Evolutionary conservation across 2,329 filamentous ascomycete genomes (phyloP).

Genomic region (Talaromyces sp.): DNA sequence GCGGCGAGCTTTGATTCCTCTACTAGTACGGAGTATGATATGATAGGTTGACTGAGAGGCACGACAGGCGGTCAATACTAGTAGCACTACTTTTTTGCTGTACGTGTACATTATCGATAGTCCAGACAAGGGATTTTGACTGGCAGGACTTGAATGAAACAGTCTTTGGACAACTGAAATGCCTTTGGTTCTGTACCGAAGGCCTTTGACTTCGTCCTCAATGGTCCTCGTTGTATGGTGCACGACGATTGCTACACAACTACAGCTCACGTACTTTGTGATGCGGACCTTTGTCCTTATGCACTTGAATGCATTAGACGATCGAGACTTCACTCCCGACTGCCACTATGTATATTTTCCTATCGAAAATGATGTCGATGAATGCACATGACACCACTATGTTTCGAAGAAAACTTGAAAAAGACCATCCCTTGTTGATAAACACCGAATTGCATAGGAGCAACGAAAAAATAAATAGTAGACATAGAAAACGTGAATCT

Average conservation of each 20-base stretch:
- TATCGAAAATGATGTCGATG: constrained; percentile 1
- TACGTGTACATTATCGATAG: background rate
- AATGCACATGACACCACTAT: background rate
- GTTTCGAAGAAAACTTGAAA: background rate
- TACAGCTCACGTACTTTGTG: background rate
- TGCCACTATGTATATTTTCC: background rate
- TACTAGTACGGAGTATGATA: too few species aligned
- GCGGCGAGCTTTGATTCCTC: background rate
- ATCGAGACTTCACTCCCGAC: background rate
- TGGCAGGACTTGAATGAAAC: background rate
- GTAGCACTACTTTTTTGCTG: background rate
- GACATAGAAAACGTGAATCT: constrained; percentile 13
- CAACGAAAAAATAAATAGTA: constrained; percentile 8
- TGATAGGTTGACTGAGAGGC: background rate
- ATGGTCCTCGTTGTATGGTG: background rate
- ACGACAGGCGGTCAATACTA: background rate
- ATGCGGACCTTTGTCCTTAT: background rate
- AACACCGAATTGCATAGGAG: constrained; percentile 12
- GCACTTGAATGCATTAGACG: constrained; percentile 5
- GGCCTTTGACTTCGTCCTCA: too few species aligned
- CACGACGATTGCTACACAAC: background rate
- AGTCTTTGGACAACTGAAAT: background rate
- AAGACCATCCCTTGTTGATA: constrained; percentile 6
- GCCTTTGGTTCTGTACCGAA: background rate
- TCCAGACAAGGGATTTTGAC: background rate